Evolutionary conservation across 306 rosid genomes (phyloP).

Genomic region (Fragaria nilgerrensis): DNA sequence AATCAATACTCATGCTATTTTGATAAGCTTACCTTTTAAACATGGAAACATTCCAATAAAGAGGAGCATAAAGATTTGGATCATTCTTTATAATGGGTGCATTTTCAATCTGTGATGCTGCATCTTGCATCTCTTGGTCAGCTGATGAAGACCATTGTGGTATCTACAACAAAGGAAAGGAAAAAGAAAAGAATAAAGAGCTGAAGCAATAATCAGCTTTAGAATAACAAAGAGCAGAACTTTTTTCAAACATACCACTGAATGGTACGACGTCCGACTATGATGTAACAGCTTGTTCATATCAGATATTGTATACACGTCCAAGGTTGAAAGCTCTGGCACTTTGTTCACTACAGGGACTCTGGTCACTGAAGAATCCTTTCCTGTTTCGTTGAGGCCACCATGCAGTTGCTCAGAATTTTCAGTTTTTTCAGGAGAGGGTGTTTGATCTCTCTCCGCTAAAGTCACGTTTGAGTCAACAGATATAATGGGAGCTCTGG

Average conservation of each 20-base stretch:
- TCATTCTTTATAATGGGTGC: constrained; percentile 54
- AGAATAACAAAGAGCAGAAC: constrained; percentile 11
- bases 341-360: constrained; percentile 32
- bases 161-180: constrained; percentile 32
- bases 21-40: constrained; percentile 58
- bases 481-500: constrained; percentile 21
- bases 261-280: constrained; percentile 39
- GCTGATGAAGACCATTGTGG: constrained; percentile 63
- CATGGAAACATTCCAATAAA: constrained; percentile 68
- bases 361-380: constrained; percentile 27
- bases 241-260: constrained; percentile 49
- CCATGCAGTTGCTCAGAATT: constrained; percentile 33
- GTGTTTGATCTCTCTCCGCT: constrained; percentile 25
- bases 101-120: constrained; percentile 62
- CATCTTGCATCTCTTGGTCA: constrained; percentile 57
- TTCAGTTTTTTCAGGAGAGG: constrained; percentile 22
- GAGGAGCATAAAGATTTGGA: constrained; percentile 57
- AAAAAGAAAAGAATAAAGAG: constrained; percentile 23
- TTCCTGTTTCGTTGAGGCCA: constrained; percentile 14
- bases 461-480: constrained; percentile 25
- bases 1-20: background rate
- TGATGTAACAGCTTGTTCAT: constrained; percentile 57
- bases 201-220: constrained; percentile 13
- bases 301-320: constrained; percentile 53
- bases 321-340: constrained; percentile 34